A percentile compares a stretch with the other conserved stretches of the same genome.
Conservation (phyloP, 1,284 basidiomycete species). For the Ustilago xerochloae region DNA sequence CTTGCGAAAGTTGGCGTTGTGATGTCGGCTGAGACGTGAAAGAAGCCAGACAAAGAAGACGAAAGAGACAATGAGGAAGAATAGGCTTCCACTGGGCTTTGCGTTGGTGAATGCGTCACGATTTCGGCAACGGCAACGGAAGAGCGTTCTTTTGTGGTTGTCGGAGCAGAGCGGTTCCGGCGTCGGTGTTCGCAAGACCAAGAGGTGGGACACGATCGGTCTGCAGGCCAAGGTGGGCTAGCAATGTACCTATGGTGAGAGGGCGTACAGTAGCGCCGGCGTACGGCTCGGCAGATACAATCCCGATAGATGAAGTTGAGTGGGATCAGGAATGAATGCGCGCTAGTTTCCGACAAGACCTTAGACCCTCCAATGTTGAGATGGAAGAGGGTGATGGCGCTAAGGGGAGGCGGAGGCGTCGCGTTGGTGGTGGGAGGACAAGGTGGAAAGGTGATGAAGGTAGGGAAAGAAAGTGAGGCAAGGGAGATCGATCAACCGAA, state of each 20-base stretch:
- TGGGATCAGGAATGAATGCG: not conserved
- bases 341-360: not conserved
- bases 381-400: not conserved
- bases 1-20: no score
- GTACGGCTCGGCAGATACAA: not conserved
- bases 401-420: not conserved
- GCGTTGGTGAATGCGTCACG: constrained; percentile 8
- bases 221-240: constrained; percentile 10
- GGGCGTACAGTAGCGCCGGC: not conserved
- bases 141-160: not conserved
- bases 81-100: not conserved
- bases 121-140: not conserved
- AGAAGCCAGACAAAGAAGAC: no score
- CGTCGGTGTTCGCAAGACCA: not conserved
- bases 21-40: no score
- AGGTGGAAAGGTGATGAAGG: not conserved
- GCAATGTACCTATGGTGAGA: not conserved
- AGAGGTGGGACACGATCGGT: not conserved
- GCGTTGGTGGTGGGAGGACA: constrained; percentile 5
- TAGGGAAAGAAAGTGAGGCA: not conserved
- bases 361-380: not conserved
- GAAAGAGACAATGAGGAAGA: no score
- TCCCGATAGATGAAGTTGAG: constrained; percentile 13
- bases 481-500: not conserved
- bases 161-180: not conserved